phyloP scores from a whole-genome alignment of 805 yeast species.

The Nakazawaea wickerhamii region DNA sequence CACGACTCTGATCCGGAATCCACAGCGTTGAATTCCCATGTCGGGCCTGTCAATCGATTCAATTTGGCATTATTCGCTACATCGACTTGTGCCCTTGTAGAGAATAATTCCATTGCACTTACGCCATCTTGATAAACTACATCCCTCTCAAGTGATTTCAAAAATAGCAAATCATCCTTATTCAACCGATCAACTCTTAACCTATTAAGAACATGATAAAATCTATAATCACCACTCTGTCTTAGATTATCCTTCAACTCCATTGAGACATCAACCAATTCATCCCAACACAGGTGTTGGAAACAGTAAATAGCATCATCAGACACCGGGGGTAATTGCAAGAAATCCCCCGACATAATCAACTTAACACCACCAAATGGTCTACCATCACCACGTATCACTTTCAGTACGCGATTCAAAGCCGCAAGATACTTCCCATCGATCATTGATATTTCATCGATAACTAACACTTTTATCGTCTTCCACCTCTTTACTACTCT shows the following conservation, averaged over 20 bases:
- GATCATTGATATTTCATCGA: slow-evolving; percentile 95
- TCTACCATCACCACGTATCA: slow-evolving; percentile 33
- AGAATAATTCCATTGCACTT: slow-evolving; percentile 81
- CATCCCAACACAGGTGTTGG: slow-evolving; percentile 65
- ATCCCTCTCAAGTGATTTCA: slow-evolving; percentile 48
- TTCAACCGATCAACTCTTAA: slow-evolving; percentile 69
- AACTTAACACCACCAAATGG: slow-evolving; percentile 96
- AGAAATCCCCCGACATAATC: slow-evolving; percentile 90
- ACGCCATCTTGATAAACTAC: slow-evolving; percentile 66
- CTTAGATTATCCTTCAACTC: slow-evolving; percentile 77
- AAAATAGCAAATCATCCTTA: slow-evolving; percentile 38
- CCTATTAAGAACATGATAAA: slow-evolving; percentile 73
- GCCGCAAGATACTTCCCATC: slow-evolving; percentile 74
- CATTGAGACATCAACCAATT: slow-evolving; percentile 56
- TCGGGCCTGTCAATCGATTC: slow-evolving; percentile 41
- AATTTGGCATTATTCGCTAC: slow-evolving; percentile 57
- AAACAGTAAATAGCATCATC: slow-evolving; percentile 58
- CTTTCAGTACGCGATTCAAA: slow-evolving; percentile 56
- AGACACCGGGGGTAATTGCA: slow-evolving; percentile 88
- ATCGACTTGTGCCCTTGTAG: slow-evolving; percentile 83
- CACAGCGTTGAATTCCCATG: slow-evolving; percentile 36
- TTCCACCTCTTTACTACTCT: slow-evolving; percentile 51
- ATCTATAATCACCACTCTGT: slow-evolving; percentile 69
- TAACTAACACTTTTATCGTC: slow-evolving; percentile 60
- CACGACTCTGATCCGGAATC: slow-evolving; percentile 32